Evolutionary conservation across 2,329 filamentous ascomycete species (phyloP).

Genomic region (Curvularia sp.): DNA sequence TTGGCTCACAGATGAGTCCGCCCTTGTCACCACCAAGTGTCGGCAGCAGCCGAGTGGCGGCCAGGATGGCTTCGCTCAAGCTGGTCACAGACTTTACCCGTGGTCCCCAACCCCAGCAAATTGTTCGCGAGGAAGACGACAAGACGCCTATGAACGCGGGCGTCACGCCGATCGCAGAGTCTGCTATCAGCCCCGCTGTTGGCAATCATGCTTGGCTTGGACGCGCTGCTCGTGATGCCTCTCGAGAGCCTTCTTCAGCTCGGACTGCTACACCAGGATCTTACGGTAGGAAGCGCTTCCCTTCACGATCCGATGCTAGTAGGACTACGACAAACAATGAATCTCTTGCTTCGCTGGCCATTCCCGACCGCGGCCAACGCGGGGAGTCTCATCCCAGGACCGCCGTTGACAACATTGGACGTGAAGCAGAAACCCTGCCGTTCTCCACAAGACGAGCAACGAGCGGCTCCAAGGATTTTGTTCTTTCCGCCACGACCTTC

Average conservation of each 20-base stretch:
- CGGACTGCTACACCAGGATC: conserved; percentile 65
- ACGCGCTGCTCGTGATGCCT: conserved; percentile 42
- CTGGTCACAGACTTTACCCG: conserved; percentile 85
- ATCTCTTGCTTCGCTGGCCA: conserved; percentile 43
- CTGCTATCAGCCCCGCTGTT: conserved; percentile 71
- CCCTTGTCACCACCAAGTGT: conserved; percentile 76
- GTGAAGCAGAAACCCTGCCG: conserved; percentile 52
- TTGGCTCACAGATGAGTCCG: conserved; percentile 68
- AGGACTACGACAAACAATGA: conserved; percentile 45
- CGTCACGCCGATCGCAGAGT: conserved; percentile 83
- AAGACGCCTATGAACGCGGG: conserved; percentile 79
- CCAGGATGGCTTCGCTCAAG: conserved; percentile 84
- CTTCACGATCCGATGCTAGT: conserved; percentile 53
- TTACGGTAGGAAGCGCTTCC: conserved; percentile 71
- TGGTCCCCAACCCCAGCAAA: conserved; percentile 58
- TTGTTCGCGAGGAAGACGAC: conserved; percentile 70
- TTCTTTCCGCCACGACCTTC: conserved; percentile 50
- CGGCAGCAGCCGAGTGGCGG: conserved; percentile 63
- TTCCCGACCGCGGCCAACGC: conserved; percentile 48
- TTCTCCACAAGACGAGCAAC: conserved; percentile 46
- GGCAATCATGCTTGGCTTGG: conserved; percentile 50
- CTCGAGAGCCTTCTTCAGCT: conserved; percentile 58
- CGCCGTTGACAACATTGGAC: conserved; percentile 50
- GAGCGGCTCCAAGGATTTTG: conserved; percentile 66
- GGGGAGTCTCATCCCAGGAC: conserved; percentile 42